Base-by-base conservation (phyloP, 371 early-diverging fungal species). In the Sporodiniella umbellata region DNA sequence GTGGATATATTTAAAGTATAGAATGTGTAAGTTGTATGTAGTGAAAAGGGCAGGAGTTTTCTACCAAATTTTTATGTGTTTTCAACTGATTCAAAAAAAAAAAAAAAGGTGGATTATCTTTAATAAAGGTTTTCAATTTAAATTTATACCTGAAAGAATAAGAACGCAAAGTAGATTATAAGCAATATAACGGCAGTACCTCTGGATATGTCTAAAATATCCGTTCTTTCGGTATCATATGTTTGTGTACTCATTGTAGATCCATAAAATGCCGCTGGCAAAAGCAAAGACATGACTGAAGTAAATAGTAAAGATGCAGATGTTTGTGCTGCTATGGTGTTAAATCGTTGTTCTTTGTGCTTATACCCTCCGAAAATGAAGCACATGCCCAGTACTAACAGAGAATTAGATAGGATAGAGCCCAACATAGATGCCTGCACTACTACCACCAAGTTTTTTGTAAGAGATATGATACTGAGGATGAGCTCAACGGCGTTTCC, bases 401-500 rank as follows among this genome's bases (percentile, higher is more conserved):
- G 67, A 22, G 92, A 57, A 66, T 93, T 93, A 53, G 90, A 89
- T 14, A 93, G 68, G 21, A 92, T 86, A 8, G 90, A 90, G 3
- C 93, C 93, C 0, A 93, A 66, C 56, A 93, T 74, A 17, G 91
- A 88, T 4, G 90, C 82, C 62, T 93, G 91, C 21, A 93, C 93
- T 18, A 95, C 90, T 0, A 68, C 60, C 1, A 93, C 70, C 24
- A 91, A 69, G 46, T 86, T 86, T 43, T 86, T 63, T 2, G 72
- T 72, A 31, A 95, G 70, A 0, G 94, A 91, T 52, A 93, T 66
- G 33, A 94, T 74, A n/a, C 85, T 83, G 33, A 92, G 70, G 43
- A 90, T 80, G 53, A 91, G 54, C 66, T 95, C 96, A n/a, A 94
- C 89, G 0, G 90, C 88, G 55, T 93, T 66, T 64, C 94, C 81